Evolutionary conservation across 768 basidiomycete species (phyloP), one percentile per base, ranked within the genome.

Genomic region (Macrolepiota albuminosa): DNA sequence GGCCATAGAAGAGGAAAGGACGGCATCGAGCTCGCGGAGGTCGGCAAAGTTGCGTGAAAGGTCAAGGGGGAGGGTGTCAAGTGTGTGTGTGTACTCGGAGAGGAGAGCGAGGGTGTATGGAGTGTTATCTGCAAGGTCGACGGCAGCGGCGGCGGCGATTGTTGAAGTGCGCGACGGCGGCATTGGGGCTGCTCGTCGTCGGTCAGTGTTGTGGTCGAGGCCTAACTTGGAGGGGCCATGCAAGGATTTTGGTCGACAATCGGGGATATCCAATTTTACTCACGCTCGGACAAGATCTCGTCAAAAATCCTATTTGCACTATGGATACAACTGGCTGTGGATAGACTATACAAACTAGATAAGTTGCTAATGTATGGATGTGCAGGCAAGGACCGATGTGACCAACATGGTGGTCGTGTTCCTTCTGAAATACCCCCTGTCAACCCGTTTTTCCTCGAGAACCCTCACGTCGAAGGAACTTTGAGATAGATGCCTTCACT

Each of bases 11-110:
- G 90, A 80, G 65, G 94, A 95, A 66, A 99, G 84, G 60, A 99
- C 97, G 59, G 96, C 97, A 73, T 98, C 97, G 75, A 99, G 91
- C 76, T 99, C 97, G 64, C 95, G 91, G 56, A 99, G 85, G 81
- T 99, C 97, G 11, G 90, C 92, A 72, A 97, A 92, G 73, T 87
- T 88, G 73, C 93, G 87, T 13, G 96, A 96, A 73, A 99, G 87
- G 75, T 97, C 94, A 63, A 91, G 82, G 60, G 96, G 96, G 58
- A 98, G 84, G 24, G 94, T 84, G 77, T 97, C 95, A 72, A 98
- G 88, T 31, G 89, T 87, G 73, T 98, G 94, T 16, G 87, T 87
- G 77, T 93, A 94, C 72, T 95, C 92, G 59, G 83, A 79, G 66
- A 94, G 84, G 60, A 92, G 79, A 45, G 84, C 71, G 63, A 91